Percentiles rank a stretch among this genome's conserved stretches.
phyloP scores from a whole-genome alignment of 1,139 yeast species.

The Protomyces macrosporus region DNA sequence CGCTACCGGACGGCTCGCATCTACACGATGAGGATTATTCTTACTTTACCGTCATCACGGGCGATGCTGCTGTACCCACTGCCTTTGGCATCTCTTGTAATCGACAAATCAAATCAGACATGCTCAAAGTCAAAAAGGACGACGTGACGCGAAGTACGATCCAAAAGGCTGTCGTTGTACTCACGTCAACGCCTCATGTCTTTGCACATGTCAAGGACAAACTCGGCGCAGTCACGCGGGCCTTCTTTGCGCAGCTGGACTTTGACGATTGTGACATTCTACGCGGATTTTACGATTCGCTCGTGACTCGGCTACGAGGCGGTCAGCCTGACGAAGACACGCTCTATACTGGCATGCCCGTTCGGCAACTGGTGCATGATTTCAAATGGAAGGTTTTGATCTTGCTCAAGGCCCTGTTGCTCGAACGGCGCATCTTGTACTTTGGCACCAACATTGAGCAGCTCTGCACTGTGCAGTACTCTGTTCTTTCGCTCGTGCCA shows the following conservation, averaged over 20 bases:
- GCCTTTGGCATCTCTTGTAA: conserved; percentile 92
- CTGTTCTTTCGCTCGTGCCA: conserved; percentile 39
- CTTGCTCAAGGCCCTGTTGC: conserved; percentile 66
- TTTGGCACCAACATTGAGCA: conserved; percentile 81
- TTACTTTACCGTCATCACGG: conserved; percentile 71
- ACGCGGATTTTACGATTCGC: conserved; percentile 66
- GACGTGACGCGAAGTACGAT: conserved; percentile 84
- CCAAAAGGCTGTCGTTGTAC: conserved; percentile 87
- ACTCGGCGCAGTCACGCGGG: conserved; percentile 78
- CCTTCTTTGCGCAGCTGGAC: conserved; percentile 74
- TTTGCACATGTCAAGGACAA: conserved; percentile 76
- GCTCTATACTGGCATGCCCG: conserved; percentile 44
- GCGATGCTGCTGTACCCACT: conserved; percentile 45
- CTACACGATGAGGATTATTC: conserved; percentile 87
- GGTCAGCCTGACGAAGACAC: conserved; percentile 3
- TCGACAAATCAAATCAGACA: conserved; percentile 66
- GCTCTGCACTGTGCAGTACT: conserved; percentile 65
- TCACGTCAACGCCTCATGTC: conserved; percentile 78
- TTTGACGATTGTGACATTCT: conserved; percentile 66
- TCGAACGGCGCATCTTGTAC: conserved; percentile 55
- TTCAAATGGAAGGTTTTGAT: conserved; percentile 60
- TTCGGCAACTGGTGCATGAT: conserved; percentile 58
- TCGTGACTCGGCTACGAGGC: conserved; percentile 40
- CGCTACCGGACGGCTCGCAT: conserved; percentile 94
- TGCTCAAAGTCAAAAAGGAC: conserved; percentile 52